Evolutionary conservation across 2,329 filamentous ascomycete species (phyloP).

Genomic region (Diplodia corticola): DNA sequence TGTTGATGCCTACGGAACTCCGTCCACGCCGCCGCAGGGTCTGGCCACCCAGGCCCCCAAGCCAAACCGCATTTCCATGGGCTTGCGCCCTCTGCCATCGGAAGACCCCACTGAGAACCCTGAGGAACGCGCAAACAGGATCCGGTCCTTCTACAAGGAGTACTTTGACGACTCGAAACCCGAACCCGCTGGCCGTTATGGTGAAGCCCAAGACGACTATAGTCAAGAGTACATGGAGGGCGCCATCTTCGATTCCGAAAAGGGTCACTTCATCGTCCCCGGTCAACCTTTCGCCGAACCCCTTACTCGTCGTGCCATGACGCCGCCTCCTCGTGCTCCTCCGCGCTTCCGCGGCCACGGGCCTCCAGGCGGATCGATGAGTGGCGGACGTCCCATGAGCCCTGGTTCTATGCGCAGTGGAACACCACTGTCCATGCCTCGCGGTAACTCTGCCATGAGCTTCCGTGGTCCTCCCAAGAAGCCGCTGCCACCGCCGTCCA

Average conservation of each 20-base stretch:
- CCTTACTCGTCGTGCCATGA: slow-evolving; percentile 89
- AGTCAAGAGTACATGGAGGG: slow-evolving; percentile 68
- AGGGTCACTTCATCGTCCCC: slow-evolving; percentile 62
- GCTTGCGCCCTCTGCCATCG: slow-evolving; percentile 76
- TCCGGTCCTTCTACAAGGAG: slow-evolving; percentile 98
- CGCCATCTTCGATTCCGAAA: slow-evolving; percentile 56
- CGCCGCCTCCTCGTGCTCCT: slow-evolving; percentile 75
- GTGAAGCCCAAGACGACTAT: slow-evolving; percentile 73
- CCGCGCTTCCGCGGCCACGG: slow-evolving; percentile 51
- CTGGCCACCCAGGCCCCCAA: slow-evolving; percentile 27
- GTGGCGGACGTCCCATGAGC: slow-evolving; percentile 24
- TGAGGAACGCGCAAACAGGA: slow-evolving; percentile 91
- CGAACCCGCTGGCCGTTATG: slow-evolving; percentile 40
- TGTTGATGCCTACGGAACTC: not conserved
- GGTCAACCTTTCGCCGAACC: slow-evolving; percentile 74
- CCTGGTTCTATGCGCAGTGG: slow-evolving; percentile 28
- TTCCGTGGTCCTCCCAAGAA: slow-evolving; percentile 49
- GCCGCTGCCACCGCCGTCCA: slow-evolving; percentile 69
- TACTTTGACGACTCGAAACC: slow-evolving; percentile 87
- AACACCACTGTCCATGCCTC: slow-evolving; percentile 26
- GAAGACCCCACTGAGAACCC: slow-evolving; percentile 87
- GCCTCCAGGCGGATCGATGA: slow-evolving; percentile 40
- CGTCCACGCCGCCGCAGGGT: slow-evolving; percentile 12
- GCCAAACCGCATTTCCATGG: slow-evolving; percentile 57
- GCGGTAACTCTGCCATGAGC: slow-evolving; percentile 46